Evolutionary conservation across 768 basidiomycete genomes (phyloP), one percentile per base, ranked within the genome.

Genomic region (Polyporus arcularius): DNA sequence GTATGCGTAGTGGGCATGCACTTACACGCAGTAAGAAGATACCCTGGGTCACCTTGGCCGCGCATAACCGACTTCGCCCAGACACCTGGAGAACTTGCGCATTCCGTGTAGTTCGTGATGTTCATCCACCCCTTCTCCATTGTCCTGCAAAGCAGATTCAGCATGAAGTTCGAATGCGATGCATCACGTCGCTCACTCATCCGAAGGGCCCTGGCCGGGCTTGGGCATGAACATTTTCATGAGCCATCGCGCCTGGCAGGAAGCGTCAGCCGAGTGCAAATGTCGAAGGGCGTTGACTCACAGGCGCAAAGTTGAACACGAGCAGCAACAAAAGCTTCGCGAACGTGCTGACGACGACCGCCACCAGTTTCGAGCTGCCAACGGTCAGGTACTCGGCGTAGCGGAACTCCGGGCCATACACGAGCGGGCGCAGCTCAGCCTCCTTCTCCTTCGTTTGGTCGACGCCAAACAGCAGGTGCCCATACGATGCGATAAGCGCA

Each of bases 31-130:
- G 48, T 70, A 84, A 31, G 31, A 18, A 73, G 82, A 42, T 71
- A 85, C 86, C 69, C 89, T 7, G 94, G 90, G 69, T 95, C 94
- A 8, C 91, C 91, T 38, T 83, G 74, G 1, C 85, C 88, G 50
- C 77, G 81, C 63, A 93, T 77, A 4, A 78, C 79, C 6, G 85
- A 86, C 67, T 87, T 82, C 40, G 74, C 71, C 42, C 73, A 58
- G 9, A 68, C 71, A 38, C 68, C 62, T 2, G 80, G 75, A 10
- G 75, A 67, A 2, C 83, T 75, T 11, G 81, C 76, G 3, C 90
- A 85, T 2, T 79, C 80, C 0, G 92, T 89, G 57, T 94, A 75
- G 68, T 94, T 96, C 28, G 82, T 87, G 9, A 82, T 74, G n/a
- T 78, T 72, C 60, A 92, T 64, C 63, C 72, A 85, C 1, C 93